phyloP scores from a whole-genome alignment of 2,329 filamentous ascomycete genomes.

The Claviceps spartinae region DNA sequence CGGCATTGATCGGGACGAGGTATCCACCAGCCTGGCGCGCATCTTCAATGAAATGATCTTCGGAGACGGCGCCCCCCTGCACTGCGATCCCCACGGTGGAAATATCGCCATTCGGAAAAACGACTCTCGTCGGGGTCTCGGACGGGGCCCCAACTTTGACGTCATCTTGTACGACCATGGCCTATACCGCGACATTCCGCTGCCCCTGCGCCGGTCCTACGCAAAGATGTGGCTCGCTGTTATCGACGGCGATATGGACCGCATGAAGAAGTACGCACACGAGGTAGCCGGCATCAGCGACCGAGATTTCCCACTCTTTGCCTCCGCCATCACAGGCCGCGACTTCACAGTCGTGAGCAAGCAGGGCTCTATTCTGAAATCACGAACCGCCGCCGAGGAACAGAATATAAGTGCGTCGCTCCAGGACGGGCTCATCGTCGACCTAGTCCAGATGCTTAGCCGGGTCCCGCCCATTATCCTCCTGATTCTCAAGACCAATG shows the following conservation, averaged over 20 bases:
- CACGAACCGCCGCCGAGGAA: conserved; percentile 64
- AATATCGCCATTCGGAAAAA: conserved; percentile 89
- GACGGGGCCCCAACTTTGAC: conserved; percentile 64
- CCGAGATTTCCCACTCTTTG: conserved; percentile 87
- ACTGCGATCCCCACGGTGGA: conserved; percentile 94
- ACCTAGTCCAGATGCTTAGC: conserved; percentile 77
- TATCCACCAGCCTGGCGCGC: conserved; percentile 75
- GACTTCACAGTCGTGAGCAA: conserved; percentile 67
- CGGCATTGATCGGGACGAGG: conserved; percentile 85
- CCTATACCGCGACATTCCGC: conserved; percentile 83
- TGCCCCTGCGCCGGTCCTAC: conserved; percentile 66
- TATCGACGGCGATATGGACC: conserved; percentile 70
- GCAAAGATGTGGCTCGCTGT: conserved; percentile 97
- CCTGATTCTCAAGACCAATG: conserved; percentile 94
- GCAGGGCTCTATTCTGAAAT: conserved; percentile 40
- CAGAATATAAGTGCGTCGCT: conserved; percentile 73
- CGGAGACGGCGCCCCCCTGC: conserved; percentile 70
- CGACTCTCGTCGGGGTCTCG: conserved; percentile 34
- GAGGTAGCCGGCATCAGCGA: conserved; percentile 83
- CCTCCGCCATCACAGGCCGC: conserved; percentile 86
- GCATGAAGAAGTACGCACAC: conserved; percentile 78
- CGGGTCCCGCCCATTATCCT: conserved; percentile 86
- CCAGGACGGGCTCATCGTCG: conserved; percentile 75
- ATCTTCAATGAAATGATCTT: conserved; percentile 99
- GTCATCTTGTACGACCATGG: conserved; percentile 95